phyloP scores from a whole-genome alignment of 2,329 filamentous ascomycete species.

The Didymella sp. region DNA sequence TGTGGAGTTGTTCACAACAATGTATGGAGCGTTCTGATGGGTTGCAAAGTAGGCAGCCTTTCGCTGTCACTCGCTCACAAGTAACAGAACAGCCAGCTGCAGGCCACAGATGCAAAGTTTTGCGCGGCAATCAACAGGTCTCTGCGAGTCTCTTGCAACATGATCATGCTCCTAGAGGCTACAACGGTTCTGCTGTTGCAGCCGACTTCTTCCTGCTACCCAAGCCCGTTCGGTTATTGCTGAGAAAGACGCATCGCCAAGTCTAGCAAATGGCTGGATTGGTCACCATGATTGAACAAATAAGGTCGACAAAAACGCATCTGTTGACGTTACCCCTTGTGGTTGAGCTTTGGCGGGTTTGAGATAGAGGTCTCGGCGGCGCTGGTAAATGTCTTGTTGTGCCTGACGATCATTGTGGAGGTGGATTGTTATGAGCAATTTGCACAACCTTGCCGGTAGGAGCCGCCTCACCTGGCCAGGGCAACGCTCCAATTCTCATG shows the following conservation, averaged over 20 bases:
- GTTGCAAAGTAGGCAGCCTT: background rate
- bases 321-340: background rate
- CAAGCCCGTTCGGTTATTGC: background rate
- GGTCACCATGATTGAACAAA: background rate
- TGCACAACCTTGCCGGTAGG: conserved; percentile 5
- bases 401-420: conserved; percentile 21
- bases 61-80: too few relatives aligned
- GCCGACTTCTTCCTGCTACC: too few relatives aligned
- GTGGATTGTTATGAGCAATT: conserved; percentile 6
- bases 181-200: background rate
- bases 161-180: too few relatives aligned
- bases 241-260: background rate
- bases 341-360: conserved; percentile 14
- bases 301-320: background rate
- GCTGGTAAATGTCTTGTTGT: conserved; percentile 10
- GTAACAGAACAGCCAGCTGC: too few relatives aligned
- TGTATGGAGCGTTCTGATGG: background rate
- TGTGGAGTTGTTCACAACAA: too few relatives aligned
- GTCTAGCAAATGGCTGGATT: background rate
- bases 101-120: too few relatives aligned
- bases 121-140: too few relatives aligned
- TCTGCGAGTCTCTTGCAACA: too few relatives aligned
- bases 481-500: background rate
- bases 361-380: conserved; percentile 12
- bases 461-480: background rate